A percentile compares a stretch with the other conserved stretches of the same genome.
Conservation (phyloP, 2,329 filamentous ascomycete species). For the Pseudopithomyces maydicus region DNA sequence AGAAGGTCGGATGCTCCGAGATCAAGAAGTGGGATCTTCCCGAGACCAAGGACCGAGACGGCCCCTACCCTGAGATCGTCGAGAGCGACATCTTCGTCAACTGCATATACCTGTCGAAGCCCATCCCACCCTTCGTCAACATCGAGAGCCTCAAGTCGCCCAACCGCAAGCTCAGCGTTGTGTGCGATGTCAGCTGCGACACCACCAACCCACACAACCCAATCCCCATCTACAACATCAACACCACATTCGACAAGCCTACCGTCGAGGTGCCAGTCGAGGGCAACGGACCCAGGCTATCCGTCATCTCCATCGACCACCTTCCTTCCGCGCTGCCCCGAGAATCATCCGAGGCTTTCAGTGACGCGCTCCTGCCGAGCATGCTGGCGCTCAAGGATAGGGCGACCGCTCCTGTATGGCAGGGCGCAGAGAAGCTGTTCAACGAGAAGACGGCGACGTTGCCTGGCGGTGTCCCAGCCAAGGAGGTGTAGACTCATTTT, state of each 20-base stretch:
- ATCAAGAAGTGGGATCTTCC: constrained; percentile 78
- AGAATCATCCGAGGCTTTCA: constrained; percentile 87
- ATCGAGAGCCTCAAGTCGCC: constrained; percentile 68
- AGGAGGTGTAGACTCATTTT: constrained; percentile 25
- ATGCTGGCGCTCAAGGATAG: constrained; percentile 79
- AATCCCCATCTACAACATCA: constrained; percentile 80
- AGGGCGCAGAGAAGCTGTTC: constrained; percentile 82
- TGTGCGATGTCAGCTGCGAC: constrained; percentile 62
- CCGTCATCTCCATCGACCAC: constrained; percentile 70
- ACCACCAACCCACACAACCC: constrained; percentile 74
- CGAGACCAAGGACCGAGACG: constrained; percentile 69
- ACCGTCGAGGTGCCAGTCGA: constrained; percentile 74
- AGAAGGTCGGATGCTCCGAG: constrained; percentile 72
- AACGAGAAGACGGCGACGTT: constrained; percentile 77
- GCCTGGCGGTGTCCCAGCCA: constrained; percentile 53
- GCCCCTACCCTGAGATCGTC: constrained; percentile 79
- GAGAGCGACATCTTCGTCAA: constrained; percentile 60
- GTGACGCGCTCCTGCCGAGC: constrained; percentile 75
- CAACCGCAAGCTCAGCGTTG: constrained; percentile 74
- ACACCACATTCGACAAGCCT: constrained; percentile 87
- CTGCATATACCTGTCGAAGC: constrained; percentile 76
- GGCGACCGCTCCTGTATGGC: constrained; percentile 77
- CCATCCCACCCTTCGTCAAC: constrained; percentile 83
- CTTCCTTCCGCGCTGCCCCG: constrained; percentile 72
- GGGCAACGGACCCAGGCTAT: constrained; percentile 64